Conservation (phyloP, 2,329 filamentous ascomycete species). For the Arthrinium puccinioides region DNA sequence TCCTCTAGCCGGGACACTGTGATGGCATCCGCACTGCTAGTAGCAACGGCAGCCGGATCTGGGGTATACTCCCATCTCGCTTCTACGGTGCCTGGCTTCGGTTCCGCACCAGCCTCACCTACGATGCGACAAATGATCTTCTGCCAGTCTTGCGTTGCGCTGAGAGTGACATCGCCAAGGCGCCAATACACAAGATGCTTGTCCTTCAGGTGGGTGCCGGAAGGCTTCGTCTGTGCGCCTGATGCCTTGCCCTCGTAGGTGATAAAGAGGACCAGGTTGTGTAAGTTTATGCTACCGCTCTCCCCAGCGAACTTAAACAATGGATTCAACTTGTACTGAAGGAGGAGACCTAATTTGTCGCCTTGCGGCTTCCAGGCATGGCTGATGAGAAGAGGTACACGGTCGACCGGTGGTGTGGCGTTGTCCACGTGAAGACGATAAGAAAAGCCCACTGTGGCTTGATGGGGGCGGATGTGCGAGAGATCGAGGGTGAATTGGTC, state of each 20-base stretch:
- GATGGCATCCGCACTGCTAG: slow-evolving; percentile 43
- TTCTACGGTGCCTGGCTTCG: slow-evolving; percentile 71
- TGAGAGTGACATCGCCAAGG: slow-evolving; percentile 65
- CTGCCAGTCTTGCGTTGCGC: slow-evolving; percentile 52
- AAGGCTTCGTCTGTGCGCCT: slow-evolving; percentile 69
- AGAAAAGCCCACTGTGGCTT: slow-evolving; percentile 79
- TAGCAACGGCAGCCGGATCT: slow-evolving; percentile 24
- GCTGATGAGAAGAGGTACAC: slow-evolving; percentile 66
- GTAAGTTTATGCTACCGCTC: slow-evolving; percentile 48
- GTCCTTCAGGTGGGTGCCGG: slow-evolving; percentile 72
- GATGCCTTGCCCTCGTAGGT: slow-evolving; percentile 63
- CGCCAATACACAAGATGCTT: slow-evolving; percentile 76
- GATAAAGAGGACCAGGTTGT: slow-evolving; percentile 69
- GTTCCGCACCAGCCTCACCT: slow-evolving; percentile 62
- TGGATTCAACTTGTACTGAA: slow-evolving; percentile 81
- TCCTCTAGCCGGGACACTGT: slow-evolving; percentile 51
- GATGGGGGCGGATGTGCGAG: slow-evolving; percentile 53
- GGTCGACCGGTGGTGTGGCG: slow-evolving; percentile 33
- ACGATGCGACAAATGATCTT: slow-evolving; percentile 79
- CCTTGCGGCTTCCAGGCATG: slow-evolving; percentile 79
- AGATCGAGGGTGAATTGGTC: slow-evolving; percentile 78
- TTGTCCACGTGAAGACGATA: slow-evolving; percentile 77
- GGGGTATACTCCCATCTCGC: slow-evolving; percentile 64
- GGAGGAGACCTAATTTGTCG: slow-evolving; percentile 76
- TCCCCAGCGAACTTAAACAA: slow-evolving; percentile 37